phyloP scores from a whole-genome alignment of 2,329 filamentous ascomycete species.

The Aureobasidium lini region DNA sequence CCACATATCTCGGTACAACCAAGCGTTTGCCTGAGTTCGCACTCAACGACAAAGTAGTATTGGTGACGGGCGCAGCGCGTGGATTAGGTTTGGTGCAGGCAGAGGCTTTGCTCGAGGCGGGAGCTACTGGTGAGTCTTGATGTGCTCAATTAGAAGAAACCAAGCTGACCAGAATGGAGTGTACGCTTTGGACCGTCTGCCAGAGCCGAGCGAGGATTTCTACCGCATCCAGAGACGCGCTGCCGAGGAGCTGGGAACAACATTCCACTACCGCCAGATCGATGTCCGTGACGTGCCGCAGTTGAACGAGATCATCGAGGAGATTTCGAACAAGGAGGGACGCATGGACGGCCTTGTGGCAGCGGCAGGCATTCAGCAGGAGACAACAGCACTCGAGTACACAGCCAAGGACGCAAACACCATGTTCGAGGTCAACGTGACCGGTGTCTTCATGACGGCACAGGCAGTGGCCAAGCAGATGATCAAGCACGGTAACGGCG shows the following conservation, averaged over 20 bases:
- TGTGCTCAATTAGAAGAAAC: neutral
- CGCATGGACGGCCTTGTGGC: slow-evolving; percentile 73
- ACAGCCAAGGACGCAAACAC: slow-evolving; percentile 52
- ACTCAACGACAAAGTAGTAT: slow-evolving; percentile 60
- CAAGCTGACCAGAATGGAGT: slow-evolving; percentile 35
- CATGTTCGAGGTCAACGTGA: slow-evolving; percentile 57
- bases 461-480: slow-evolving; percentile 58
- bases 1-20: slow-evolving; percentile 29
- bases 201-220: slow-evolving; percentile 55
- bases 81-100: slow-evolving; percentile 68
- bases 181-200: slow-evolving; percentile 58
- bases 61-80: slow-evolving; percentile 64
- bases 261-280: slow-evolving; percentile 66
- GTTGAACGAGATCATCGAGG: slow-evolving; percentile 59
- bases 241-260: slow-evolving; percentile 53
- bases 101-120: slow-evolving; percentile 67
- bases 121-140: slow-evolving; percentile 50
- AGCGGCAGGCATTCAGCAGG: slow-evolving; percentile 71
- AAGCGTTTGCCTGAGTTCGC: slow-evolving; percentile 63
- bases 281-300: slow-evolving; percentile 67
- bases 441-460: slow-evolving; percentile 56
- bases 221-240: slow-evolving; percentile 57
- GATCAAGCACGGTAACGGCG: slow-evolving; percentile 52
- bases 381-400: slow-evolving; percentile 76
- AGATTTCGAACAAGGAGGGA: slow-evolving; percentile 62